Percentiles rank a stretch among this genome's conserved stretches.
phyloP scores from a whole-genome alignment of 371 early-diverging fungal genomes.

The Circinella minor region DNA sequence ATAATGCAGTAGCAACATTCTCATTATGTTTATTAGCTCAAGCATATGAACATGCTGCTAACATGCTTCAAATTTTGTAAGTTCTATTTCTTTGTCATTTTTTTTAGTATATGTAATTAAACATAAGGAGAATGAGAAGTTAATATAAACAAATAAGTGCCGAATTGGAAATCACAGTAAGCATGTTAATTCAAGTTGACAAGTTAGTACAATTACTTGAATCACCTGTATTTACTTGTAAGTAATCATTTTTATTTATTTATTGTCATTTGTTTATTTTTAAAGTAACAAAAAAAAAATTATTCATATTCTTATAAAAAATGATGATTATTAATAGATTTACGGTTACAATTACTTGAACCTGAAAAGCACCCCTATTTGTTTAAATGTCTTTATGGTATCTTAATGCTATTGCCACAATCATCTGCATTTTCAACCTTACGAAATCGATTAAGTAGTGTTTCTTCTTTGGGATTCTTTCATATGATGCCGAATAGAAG shows the following conservation, averaged over 20 bases:
- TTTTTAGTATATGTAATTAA: not conserved
- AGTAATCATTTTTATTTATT: conserved; percentile 15
- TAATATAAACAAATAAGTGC: conserved; percentile 45
- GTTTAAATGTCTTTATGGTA: conserved; percentile 87
- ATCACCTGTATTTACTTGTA: conserved; percentile 91
- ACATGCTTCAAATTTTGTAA: conserved; percentile 77
- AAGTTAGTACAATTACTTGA: conserved; percentile 93
- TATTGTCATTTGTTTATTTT: no score
- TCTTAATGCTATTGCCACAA: conserved; percentile 94
- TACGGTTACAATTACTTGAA: conserved; percentile 89
- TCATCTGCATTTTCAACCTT: conserved; percentile 90
- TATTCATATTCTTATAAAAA: not conserved
- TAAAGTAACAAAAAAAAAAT: no score
- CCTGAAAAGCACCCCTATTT: conserved; percentile 83
- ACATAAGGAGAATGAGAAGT: not conserved
- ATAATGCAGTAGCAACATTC: conserved; percentile 88
- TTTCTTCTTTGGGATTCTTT: conserved; percentile 66
- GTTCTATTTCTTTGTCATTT: conserved; percentile 12
- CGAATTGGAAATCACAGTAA: conserved; percentile 90
- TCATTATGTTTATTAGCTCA: conserved; percentile 89
- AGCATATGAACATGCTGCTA: conserved; percentile 85
- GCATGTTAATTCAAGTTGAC: conserved; percentile 88
- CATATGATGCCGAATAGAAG: conserved; percentile 57
- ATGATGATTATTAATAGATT: conserved; percentile 38
- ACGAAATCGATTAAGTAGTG: conserved; percentile 82